phyloP scores from a whole-genome alignment of 371 early-diverging fungal species.

The Massospora cicadina region DNA sequence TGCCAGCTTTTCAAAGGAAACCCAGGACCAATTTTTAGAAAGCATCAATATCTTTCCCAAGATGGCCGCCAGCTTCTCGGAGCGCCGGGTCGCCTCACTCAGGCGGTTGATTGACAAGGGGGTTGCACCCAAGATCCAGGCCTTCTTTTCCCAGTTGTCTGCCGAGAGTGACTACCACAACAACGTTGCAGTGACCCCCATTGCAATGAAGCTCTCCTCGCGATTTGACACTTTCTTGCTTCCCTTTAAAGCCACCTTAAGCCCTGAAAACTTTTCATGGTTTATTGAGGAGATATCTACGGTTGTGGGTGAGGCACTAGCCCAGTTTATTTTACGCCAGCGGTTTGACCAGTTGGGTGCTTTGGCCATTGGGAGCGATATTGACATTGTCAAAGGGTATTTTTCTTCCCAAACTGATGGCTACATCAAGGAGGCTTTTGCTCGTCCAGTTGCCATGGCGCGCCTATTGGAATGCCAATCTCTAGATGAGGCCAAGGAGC shows the following conservation, averaged over 20 bases:
- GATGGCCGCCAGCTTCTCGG: background rate
- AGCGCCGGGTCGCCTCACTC: background rate
- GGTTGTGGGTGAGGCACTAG: background rate
- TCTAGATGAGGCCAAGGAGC: background rate
- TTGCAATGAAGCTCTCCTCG: background rate
- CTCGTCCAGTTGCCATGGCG: background rate
- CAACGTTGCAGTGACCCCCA: background rate
- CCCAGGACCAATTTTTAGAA: background rate
- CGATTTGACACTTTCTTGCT: background rate
- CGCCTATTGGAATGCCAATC: background rate
- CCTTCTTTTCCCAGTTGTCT: constrained; percentile 8
- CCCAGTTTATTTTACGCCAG: background rate
- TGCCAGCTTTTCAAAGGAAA: background rate
- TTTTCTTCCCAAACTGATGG: background rate
- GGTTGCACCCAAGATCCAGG: background rate
- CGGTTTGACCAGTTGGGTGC: background rate
- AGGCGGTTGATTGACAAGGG: constrained; percentile 2
- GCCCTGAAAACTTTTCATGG: background rate
- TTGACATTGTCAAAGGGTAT: background rate
- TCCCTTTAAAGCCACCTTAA: background rate
- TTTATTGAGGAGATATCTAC: background rate
- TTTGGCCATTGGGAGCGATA: background rate
- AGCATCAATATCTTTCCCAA: background rate
- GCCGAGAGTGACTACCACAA: background rate
- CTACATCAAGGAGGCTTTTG: background rate